Evolutionary conservation across 2,329 filamentous ascomycete genomes (phyloP).

Genomic region (Cordyceps fumosorosea): DNA sequence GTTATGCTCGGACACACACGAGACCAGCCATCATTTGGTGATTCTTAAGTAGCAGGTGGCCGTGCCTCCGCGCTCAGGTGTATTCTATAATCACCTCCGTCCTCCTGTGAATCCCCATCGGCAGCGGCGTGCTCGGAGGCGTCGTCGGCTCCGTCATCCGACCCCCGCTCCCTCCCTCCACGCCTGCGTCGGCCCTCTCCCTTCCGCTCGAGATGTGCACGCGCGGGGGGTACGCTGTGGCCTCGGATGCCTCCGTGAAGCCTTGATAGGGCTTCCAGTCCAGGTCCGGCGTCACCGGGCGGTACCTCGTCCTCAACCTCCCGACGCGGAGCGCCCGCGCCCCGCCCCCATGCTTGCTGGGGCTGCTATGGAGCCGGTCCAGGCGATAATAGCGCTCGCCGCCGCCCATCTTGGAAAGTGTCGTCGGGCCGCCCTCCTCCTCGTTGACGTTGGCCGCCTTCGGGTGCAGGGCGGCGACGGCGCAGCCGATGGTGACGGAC

Average conservation of each 20-base stretch:
- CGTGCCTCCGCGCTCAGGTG: not conserved
- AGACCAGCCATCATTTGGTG: not conserved
- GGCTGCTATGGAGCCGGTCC: not conserved
- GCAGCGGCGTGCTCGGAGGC: not conserved
- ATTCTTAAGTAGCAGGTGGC: not conserved
- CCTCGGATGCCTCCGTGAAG: not conserved
- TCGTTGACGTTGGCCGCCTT: not conserved
- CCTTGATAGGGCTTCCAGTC: slow-evolving; percentile 1
- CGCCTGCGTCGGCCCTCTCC: not conserved
- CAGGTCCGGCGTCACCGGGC: not conserved
- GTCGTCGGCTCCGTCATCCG: not conserved
- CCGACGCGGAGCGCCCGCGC: not conserved
- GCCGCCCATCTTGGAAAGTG: not conserved
- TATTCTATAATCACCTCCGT: not conserved
- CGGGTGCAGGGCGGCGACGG: not conserved
- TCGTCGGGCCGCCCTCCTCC: too few species aligned
- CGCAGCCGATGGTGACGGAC: not conserved
- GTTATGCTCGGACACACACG: not conserved
- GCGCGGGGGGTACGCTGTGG: not conserved
- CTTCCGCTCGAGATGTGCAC: not conserved
- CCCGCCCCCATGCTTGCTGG: not conserved
- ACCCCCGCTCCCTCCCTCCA: not conserved
- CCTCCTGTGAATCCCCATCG: not conserved
- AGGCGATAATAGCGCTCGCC: not conserved
- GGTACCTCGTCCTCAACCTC: not conserved